Conservation (phyloP, 306 rosid genomes). For the Casuarina cunninghamiana region DNA sequence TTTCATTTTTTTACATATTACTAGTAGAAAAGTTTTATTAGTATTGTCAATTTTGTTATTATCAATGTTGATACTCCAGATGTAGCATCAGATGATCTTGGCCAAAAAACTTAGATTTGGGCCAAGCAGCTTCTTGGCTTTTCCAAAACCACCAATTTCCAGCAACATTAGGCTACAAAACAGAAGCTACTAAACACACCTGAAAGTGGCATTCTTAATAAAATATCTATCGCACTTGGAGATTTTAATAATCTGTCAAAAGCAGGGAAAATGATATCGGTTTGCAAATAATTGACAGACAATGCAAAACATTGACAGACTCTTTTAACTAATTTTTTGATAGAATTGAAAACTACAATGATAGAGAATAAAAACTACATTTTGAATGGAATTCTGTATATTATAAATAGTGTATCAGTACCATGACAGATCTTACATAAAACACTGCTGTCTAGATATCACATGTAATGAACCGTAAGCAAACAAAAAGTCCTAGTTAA, state of each 20-base stretch:
- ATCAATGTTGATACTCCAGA: not conserved
- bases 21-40: not conserved
- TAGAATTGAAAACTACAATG: not conserved
- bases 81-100: not conserved
- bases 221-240: not conserved
- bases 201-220: not conserved
- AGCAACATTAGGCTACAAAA: not conserved
- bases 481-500: too few species aligned
- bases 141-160: not conserved
- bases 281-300: not conserved
- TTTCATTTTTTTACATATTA: constrained; percentile 14
- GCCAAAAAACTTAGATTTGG: not conserved
- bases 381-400: not conserved
- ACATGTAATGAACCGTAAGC: not conserved
- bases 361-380: not conserved
- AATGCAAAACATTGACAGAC: not conserved
- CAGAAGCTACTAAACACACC: not conserved
- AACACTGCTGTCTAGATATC: not conserved
- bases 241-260: not conserved
- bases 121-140: not conserved
- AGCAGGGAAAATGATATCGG: not conserved
- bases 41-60: not conserved
- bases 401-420: not conserved
- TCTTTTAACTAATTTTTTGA: not conserved
- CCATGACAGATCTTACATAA: not conserved